Base-by-base conservation (phyloP, 176 grass and related monocot species). In the Bonia amplexicaulis region DNA sequence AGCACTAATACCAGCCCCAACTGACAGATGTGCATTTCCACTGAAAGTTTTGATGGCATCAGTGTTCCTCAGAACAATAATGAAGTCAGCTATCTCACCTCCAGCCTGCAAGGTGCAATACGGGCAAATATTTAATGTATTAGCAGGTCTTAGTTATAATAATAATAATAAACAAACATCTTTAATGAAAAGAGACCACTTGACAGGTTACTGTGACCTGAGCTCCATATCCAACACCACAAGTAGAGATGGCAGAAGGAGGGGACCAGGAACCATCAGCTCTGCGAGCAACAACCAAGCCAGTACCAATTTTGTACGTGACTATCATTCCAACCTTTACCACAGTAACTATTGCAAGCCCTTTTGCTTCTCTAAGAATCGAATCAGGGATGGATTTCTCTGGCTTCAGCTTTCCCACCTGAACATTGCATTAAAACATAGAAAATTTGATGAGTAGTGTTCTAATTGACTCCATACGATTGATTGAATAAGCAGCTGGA, bases 21-120 rank as follows among this genome's bases (percentile, higher is more conserved):
- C 69, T 12, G 93, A 95, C 52, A 98, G 65, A 88, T 84, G n/a
- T n/a, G 89, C 84, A 71, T 85, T 92, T 88, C 96, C 89, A 87
- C 96, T 89, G 53, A 98, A 95, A 46, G 93, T 98, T 81, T 78
- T 98, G 51, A 98, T 90, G 80, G 96, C 96, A 82, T 93, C 91
- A 78, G 87, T 86, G 75, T 93, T 95, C 86, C 93, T 88, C 78
- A 98, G 86, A 62, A 98, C 91, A 89, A 95, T 89, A 69, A 98
- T 98, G 46, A 83, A 98, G 84, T 98, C 93, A 67, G 93, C 92
- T 84, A 98, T 86, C 77, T 98, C 91, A 26, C 89, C 96, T 85
- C 96, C 96, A 62, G 86, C 91, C 93, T 99, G 87, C 75, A 74
- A 74, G 52, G 61, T 49, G 76, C n/a, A 74, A 74, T 67, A 53